Conservation (phyloP, 495 filamentous ascomycete species). For the Talaromyces liani region DNA sequence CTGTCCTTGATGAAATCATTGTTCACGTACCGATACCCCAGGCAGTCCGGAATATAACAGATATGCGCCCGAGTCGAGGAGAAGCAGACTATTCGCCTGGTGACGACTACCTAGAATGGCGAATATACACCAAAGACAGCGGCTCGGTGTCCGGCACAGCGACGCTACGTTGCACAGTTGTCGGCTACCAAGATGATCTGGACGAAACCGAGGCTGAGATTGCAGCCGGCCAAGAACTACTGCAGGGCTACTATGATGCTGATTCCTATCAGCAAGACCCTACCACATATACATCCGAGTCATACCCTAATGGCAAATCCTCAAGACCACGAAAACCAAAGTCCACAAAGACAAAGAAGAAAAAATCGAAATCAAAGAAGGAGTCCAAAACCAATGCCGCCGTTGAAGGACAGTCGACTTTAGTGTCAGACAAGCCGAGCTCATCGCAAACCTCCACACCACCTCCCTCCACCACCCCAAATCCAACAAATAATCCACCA, state of each 20-base stretch:
- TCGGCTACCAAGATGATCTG: conserved; percentile 57
- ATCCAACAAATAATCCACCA: conserved; percentile 17
- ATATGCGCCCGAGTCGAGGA: conserved; percentile 74
- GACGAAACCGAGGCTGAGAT: conserved; percentile 47
- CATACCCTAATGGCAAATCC: neutral
- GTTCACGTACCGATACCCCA: conserved; percentile 77
- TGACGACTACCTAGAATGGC: conserved; percentile 75
- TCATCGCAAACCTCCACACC: conserved; percentile 13
- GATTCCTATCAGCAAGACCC: conserved; percentile 40
- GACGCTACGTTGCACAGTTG: conserved; percentile 72
- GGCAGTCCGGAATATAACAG: conserved; percentile 76
- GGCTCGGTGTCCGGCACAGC: conserved; percentile 55
- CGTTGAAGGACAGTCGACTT: conserved; percentile 9
- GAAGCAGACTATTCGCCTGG: conserved; percentile 73
- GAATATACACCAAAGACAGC: conserved; percentile 63
- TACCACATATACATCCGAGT: conserved; percentile 7
- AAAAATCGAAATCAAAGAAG: conserved; percentile 34
- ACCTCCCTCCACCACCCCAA: conserved; percentile 25
- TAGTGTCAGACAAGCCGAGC: conserved; percentile 21
- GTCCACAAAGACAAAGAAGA: conserved; percentile 32
- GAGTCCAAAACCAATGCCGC: conserved; percentile 17
- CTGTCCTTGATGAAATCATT: conserved; percentile 69
- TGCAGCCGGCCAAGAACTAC: conserved; percentile 32
- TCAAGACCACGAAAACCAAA: conserved; percentile 21
- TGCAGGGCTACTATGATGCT: conserved; percentile 52